Evolutionary conservation across 257 asterid species (phyloP), one percentile per base, ranked within the genome.

Genomic region (Salvia miltiorrhiza): DNA sequence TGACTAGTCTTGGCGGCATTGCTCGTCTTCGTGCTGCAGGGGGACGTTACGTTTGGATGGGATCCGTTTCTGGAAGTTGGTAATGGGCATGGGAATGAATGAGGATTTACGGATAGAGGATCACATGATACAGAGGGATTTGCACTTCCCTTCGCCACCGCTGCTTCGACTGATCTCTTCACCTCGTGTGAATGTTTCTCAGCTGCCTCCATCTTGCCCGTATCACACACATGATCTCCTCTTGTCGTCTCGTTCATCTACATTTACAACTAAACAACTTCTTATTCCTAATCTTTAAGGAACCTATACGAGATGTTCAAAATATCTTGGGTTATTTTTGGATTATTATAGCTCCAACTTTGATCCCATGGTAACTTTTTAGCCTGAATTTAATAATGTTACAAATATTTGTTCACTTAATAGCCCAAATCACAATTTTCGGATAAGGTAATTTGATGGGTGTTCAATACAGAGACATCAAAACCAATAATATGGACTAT

Each of bases 221-320:
- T 67, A 63, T 75, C 71, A 44, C 44, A 57, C 19, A 68, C 78
- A 67, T 74, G 61, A 55, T 73, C 69, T 60, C 75, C 84, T 56
- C 72, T 61, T 20, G 74, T 65, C 54, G 65, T 70, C 57, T 14
- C 65, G 63, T 41, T 74, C 85, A 83, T 79, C 88, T 86, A 76
- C 79, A 78, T 10, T 44, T 21, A 33, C 68, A 41, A 21, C 26
- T 64, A 24, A 10, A 55, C 20, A 6, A 30, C 9, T 7, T n/a
- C 8, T 14, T n/a, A 14, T 14, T 35, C 40, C 12, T 37, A 0
- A 6, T 3, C 9, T 6, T 37, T 10, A 37, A 37, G 35, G 35
- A 30, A 30, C 35, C 35, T 2, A 30, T 30, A 30, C 35, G 4
- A 30, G 35, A 30, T n/a, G n/a, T n/a, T n/a, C n/a, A n/a, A n/a